These are phyloP conservation scores for Saururus chinensis DNA, from an alignment of 164 flowering plant species.

Conservation along the genomic window DNA sequence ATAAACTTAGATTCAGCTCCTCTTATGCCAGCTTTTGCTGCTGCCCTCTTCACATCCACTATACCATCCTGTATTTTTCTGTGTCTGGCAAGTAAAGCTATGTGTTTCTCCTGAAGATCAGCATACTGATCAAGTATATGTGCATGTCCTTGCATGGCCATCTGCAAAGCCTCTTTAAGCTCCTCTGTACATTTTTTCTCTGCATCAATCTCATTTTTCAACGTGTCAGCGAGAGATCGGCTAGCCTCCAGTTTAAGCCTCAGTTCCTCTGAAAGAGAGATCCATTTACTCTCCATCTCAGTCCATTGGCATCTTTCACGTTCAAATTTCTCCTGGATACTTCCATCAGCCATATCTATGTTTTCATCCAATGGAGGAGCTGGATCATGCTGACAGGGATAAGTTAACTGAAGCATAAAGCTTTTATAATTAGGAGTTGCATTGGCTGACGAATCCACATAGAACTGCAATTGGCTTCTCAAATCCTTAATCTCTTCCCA, in stretches of 20 bases:
- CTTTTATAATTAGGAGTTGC: conserved; percentile 26
- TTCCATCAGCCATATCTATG: conserved; percentile 25
- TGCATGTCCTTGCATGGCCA: conserved; percentile 97
- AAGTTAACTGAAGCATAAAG: conserved; percentile 45
- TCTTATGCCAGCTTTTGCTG: conserved; percentile 80
- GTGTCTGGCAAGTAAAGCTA: conserved; percentile 62
- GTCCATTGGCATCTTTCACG: conserved; percentile 69
- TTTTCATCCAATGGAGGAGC: conserved; percentile 28
- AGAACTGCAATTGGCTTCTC: conserved; percentile 68
- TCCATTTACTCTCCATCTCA: conserved; percentile 85
- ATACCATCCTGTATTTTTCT: conserved; percentile 78
- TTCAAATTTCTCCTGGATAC: conserved; percentile 49
- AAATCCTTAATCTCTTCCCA: conserved; percentile 88
- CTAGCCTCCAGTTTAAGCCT: conserved; percentile 60
- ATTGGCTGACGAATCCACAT: conserved; percentile 51
- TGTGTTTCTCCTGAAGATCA: conserved; percentile 40
- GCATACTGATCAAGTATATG: conserved; percentile 96
- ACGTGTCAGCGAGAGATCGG: conserved; percentile 44
- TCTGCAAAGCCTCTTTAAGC: conserved; percentile 86
- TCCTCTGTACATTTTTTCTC: conserved; percentile 88
- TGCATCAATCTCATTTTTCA: conserved; percentile 52
- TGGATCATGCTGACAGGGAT: conserved; percentile 39
- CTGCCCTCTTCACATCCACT: conserved; percentile 87
- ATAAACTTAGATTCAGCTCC: conserved; percentile 93
- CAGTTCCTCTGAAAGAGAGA: conserved; percentile 74